Evolutionary conservation across 176 grass and related monocot genomes (phyloP).

Genomic region (Oryza punctata): DNA sequence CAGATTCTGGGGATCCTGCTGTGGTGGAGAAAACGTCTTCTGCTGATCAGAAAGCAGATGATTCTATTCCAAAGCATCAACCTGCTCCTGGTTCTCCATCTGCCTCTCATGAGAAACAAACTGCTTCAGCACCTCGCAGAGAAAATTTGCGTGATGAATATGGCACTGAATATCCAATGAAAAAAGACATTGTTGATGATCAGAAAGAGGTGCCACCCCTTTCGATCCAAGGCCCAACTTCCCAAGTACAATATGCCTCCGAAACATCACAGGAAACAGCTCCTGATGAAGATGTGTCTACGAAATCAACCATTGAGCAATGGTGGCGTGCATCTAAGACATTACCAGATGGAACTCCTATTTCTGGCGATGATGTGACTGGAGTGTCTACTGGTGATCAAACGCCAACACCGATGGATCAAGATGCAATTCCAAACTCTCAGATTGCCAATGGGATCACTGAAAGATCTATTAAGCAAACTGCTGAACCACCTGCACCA

Average conservation of each 20-base stretch:
- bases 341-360: conserved; percentile 15
- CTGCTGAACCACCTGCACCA: conserved; percentile 21
- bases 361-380: conserved; percentile 10
- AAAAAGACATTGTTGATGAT: conserved; percentile 31
- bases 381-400: conserved; percentile 31
- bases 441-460: conserved; percentile 20
- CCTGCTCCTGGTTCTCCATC: conserved; percentile 22
- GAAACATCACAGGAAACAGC: conserved; percentile 18
- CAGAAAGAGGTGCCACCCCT: conserved; percentile 27
- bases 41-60: conserved; percentile 30
- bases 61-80: conserved; percentile 34
- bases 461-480: conserved; percentile 28
- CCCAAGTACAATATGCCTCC: conserved; percentile 23
- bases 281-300: conserved; percentile 30
- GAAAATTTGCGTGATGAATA: conserved; percentile 17
- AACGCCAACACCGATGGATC: conserved; percentile 22
- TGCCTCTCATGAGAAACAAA: conserved; percentile 18
- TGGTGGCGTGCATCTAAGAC: conserved; percentile 11
- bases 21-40: conserved; percentile 33
- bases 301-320: conserved; percentile 33
- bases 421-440: background rate
- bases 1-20: conserved; percentile 22
- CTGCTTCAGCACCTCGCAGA: conserved; percentile 10
- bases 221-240: conserved; percentile 24
- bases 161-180: conserved; percentile 21